Conservation (phyloP, 371 early-diverging fungal genomes). For the Apophysomyces ossiformis region DNA sequence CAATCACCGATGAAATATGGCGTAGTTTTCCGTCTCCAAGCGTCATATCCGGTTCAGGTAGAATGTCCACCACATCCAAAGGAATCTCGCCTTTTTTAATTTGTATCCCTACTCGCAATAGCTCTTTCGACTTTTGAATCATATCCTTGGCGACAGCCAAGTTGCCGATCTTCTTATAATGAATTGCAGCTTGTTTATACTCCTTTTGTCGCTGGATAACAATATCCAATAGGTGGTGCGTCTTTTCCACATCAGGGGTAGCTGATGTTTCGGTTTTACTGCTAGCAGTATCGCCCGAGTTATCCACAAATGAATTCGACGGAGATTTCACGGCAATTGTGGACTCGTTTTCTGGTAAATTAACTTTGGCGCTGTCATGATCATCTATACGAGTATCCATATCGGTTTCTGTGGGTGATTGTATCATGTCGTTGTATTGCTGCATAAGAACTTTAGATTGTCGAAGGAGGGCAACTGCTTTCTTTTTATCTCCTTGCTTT, state of each 20-base stretch:
- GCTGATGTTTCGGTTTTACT: slow-evolving; percentile 2
- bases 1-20: slow-evolving; percentile 21
- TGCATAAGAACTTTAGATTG: slow-evolving; percentile 39
- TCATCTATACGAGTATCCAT: neutral
- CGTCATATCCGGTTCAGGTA: slow-evolving; percentile 44
- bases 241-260: neutral
- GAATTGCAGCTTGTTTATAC: slow-evolving; percentile 67
- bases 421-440: slow-evolving; percentile 24
- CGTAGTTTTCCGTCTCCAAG: slow-evolving; percentile 44
- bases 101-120: slow-evolving; percentile 37
- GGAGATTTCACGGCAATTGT: neutral
- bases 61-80: slow-evolving; percentile 31
- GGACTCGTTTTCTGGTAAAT: neutral
- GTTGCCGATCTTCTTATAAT: slow-evolving; percentile 60
- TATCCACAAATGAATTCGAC: neutral
- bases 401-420: neutral
- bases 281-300: neutral
- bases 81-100: slow-evolving; percentile 41
- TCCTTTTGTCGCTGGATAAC: slow-evolving; percentile 55
- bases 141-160: slow-evolving; percentile 57
- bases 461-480: slow-evolving; percentile 40
- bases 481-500: slow-evolving; percentile 46
- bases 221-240: slow-evolving; percentile 24
- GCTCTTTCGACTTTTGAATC: slow-evolving; percentile 53
- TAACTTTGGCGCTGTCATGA: neutral